phyloP scores from a whole-genome alignment of 192 early-diverging fungal species.

The Entophlyctis luteolus region DNA sequence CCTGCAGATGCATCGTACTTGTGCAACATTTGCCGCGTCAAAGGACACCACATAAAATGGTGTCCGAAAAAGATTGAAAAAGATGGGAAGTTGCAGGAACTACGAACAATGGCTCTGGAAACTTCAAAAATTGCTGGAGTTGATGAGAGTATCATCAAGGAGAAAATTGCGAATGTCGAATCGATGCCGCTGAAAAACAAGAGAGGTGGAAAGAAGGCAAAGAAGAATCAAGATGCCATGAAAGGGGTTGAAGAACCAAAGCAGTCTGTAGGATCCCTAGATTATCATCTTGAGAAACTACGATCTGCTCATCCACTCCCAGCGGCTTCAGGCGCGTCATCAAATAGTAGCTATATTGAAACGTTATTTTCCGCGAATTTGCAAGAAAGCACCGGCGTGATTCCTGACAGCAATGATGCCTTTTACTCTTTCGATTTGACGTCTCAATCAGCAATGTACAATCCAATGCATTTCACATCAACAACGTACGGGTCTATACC shows the following conservation, averaged over 20 bases:
- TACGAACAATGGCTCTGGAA: background rate
- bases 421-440: background rate
- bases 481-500: background rate
- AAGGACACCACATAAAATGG: slow-evolving; percentile 19
- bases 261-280: no score
- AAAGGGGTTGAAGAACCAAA: no score
- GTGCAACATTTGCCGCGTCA: background rate
- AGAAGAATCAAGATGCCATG: background rate
- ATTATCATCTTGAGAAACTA: no score
- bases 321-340: background rate
- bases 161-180: background rate
- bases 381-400: background rate
- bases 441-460: background rate
- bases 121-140: background rate
- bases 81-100: background rate
- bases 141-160: background rate
- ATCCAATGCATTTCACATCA: background rate
- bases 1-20: background rate
- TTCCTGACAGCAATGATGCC: background rate
- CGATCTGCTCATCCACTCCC: no score
- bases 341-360: no score
- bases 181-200: background rate
- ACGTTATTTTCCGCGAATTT: background rate
- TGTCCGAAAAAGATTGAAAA: background rate
- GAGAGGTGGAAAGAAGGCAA: background rate